Evolutionary conservation across 257 asterid genomes (phyloP).

Genomic region (Solanum tarapatanum): DNA sequence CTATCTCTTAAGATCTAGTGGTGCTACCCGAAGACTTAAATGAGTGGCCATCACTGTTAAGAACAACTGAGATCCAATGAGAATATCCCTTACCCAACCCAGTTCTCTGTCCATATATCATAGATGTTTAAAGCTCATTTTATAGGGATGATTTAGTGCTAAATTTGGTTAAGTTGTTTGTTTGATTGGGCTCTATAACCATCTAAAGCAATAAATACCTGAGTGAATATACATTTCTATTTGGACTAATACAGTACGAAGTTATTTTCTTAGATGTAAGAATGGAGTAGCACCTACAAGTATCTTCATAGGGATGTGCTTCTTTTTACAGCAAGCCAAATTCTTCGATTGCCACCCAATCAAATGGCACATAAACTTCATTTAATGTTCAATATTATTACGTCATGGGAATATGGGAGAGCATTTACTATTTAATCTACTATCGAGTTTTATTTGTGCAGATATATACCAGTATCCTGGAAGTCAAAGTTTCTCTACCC

Average conservation of each 20-base stretch:
- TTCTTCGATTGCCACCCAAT: not conserved
- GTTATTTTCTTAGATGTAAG: not conserved
- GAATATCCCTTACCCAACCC: not conserved
- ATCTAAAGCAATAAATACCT: not conserved
- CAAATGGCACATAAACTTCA: not conserved
- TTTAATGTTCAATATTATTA: not conserved
- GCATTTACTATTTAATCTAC: not conserved
- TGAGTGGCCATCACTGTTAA: too few species aligned
- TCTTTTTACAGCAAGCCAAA: not conserved
- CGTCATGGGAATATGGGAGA: not conserved
- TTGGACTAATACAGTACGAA: not conserved
- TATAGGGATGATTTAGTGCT: not conserved
- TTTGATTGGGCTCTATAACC: not conserved
- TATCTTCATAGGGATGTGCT: not conserved
- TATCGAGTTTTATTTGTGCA: not conserved
- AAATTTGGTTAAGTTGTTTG: not conserved
- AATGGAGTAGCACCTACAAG: not conserved
- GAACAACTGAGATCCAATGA: too few species aligned
- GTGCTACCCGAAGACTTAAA: too few species aligned
- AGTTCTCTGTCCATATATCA: not conserved
- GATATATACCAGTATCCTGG: not conserved
- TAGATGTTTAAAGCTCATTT: not conserved
- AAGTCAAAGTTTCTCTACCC: not conserved
- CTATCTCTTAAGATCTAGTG: not conserved
- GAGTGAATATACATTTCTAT: not conserved